Conservation (phyloP, 2,329 filamentous ascomycete species). For the Cercospora beticola region DNA sequence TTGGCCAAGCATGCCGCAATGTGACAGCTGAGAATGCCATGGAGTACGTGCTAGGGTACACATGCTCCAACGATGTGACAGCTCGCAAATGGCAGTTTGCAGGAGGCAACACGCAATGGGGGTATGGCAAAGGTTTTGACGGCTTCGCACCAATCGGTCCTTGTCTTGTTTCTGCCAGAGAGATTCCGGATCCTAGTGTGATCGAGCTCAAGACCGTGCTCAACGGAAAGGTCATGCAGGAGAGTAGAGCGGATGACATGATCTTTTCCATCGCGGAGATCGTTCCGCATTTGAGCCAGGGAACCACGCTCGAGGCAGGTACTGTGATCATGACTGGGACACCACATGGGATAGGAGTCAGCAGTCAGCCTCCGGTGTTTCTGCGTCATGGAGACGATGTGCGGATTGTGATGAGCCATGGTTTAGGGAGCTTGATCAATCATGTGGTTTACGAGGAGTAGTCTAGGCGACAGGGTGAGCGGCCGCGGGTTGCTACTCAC, state of each 20-base stretch:
- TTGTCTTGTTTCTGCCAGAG: constrained; percentile 43
- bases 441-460: constrained; percentile 14
- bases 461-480: not conserved
- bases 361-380: constrained; percentile 36
- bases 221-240: constrained; percentile 48
- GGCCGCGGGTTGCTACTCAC: not conserved
- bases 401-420: constrained; percentile 19
- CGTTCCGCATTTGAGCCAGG: constrained; percentile 42
- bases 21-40: constrained; percentile 48
- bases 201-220: constrained; percentile 47
- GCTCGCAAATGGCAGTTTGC: constrained; percentile 48
- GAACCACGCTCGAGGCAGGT: constrained; percentile 33
- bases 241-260: constrained; percentile 39
- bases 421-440: constrained; percentile 18
- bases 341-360: constrained; percentile 36
- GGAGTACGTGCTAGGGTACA: constrained; percentile 55
- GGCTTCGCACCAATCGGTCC: constrained; percentile 57
- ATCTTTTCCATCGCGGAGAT: constrained; percentile 19
- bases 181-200: constrained; percentile 45
- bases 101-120: constrained; percentile 55
- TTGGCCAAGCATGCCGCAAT: constrained; percentile 54
- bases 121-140: constrained; percentile 59
- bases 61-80: constrained; percentile 57
- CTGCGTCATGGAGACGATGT: constrained; percentile 29
- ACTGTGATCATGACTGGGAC: constrained; percentile 51